Evolutionary conservation across 1,284 basidiomycete genomes (phyloP).

Genomic region (Vanrija sp.): DNA sequence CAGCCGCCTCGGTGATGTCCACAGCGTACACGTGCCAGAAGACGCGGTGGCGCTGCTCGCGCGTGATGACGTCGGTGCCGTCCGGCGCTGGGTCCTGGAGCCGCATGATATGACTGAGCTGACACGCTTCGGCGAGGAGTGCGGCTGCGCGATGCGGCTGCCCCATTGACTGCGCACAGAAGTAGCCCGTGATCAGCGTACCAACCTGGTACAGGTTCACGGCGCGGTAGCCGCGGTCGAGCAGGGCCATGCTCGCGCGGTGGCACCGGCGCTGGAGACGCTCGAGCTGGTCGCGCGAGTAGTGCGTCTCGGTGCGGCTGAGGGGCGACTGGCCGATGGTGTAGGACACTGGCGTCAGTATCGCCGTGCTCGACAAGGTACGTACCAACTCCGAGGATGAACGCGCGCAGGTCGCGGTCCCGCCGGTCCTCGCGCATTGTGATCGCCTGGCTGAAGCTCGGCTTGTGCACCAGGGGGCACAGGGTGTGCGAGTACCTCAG

Average conservation of each 20-base stretch:
- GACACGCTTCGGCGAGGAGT: conserved; percentile 29
- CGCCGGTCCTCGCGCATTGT: conserved; percentile 18
- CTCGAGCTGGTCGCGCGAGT: conserved; percentile 15
- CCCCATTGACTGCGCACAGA: conserved; percentile 26
- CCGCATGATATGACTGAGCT: conserved; percentile 22
- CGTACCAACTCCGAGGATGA: conserved; percentile 20
- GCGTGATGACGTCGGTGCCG: conserved; percentile 20
- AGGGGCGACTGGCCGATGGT: conserved; percentile 5
- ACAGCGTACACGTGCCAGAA: conserved; percentile 24
- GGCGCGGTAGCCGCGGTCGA: conserved; percentile 16
- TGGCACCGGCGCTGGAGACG: conserved; percentile 26
- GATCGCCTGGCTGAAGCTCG: conserved; percentile 25
- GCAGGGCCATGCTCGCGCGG: conserved; percentile 22
- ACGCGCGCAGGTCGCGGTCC: conserved; percentile 23
- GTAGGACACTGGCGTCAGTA: conserved; percentile 13
- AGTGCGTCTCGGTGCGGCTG: conserved; percentile 7
- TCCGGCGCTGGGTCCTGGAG: conserved; percentile 8
- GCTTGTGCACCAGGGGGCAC: conserved; percentile 24
- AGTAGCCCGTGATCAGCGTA: conserved; percentile 24
- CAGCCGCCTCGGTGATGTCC: conserved; percentile 19
- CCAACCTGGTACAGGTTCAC: conserved; percentile 15
- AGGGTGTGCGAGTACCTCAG: conserved; percentile 23
- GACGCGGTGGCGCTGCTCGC: conserved; percentile 26
- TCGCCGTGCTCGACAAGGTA: neutral
- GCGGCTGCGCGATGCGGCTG: conserved; percentile 20